phyloP scores from a whole-genome alignment of 78 protist species.

The Isochrysis galbana region DNA sequence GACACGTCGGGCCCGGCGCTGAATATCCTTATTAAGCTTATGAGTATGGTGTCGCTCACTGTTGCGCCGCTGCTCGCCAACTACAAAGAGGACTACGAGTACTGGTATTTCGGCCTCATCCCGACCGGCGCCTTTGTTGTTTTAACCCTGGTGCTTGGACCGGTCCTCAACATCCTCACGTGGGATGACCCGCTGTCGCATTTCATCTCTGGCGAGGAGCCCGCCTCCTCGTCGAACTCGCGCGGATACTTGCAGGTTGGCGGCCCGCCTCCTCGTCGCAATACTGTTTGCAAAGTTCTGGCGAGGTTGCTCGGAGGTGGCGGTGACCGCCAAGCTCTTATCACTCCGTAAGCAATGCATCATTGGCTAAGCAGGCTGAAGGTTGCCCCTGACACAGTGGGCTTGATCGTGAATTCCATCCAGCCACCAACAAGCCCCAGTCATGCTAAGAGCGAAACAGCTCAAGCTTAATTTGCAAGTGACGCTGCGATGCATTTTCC shows the following conservation, averaged over 20 bases:
- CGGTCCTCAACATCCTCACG: neutral
- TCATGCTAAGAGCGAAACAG: no score
- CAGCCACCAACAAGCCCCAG: no score
- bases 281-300: neutral
- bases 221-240: neutral
- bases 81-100: constrained; percentile 21
- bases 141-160: neutral
- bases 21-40: constrained; percentile 74
- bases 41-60: constrained; percentile 60
- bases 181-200: neutral
- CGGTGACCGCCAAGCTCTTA: neutral
- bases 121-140: neutral
- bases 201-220: neutral
- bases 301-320: neutral
- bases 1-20: constrained; percentile 81
- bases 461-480: no score
- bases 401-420: no score
- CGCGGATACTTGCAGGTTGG: neutral
- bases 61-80: constrained; percentile 40
- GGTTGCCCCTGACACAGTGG: no score
- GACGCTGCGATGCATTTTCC: no score
- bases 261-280: neutral
- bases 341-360: neutral
- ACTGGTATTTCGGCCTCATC: neutral
- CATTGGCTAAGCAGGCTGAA: no score